phyloP scores from a whole-genome alignment of 2,329 filamentous ascomycete genomes.

The Botrytis medusae region DNA sequence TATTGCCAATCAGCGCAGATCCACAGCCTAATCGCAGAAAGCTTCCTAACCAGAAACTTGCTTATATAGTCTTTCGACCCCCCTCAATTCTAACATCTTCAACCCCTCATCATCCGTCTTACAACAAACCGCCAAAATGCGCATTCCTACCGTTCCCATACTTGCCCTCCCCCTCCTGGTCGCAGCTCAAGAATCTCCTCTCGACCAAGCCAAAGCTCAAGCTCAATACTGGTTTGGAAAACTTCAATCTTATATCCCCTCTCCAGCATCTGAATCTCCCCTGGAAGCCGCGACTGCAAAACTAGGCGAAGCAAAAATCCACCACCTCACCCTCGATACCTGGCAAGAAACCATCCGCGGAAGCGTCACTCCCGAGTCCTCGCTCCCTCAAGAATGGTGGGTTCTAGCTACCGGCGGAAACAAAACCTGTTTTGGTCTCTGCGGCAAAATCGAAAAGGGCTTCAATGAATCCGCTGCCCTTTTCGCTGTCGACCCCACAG shows the following conservation, averaged over 20 bases:
- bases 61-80: not conserved
- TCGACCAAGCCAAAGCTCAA: conserved; percentile 60
- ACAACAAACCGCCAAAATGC: conserved; percentile 46
- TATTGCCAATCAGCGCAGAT: not conserved
- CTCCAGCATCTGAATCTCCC: conserved; percentile 41
- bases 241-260: conserved; percentile 54
- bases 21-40: conserved; percentile 12
- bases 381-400: conserved; percentile 72
- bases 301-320: conserved; percentile 52
- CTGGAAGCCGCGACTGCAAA: conserved; percentile 50
- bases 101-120: not conserved
- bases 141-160: conserved; percentile 53
- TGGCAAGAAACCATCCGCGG: conserved; percentile 68
- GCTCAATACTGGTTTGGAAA: conserved; percentile 65
- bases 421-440: conserved; percentile 71
- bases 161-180: conserved; percentile 58
- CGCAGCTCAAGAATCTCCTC: conserved; percentile 51
- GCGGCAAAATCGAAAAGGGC: conserved; percentile 61
- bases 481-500: conserved; percentile 58
- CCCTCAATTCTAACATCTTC: not conserved
- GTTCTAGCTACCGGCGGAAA: conserved; percentile 73
- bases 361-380: conserved; percentile 56
- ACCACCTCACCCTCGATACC: conserved; percentile 64
- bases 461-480: conserved; percentile 65
- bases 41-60: not conserved